Conservation (phyloP, 345 rosid genomes). For the Linum tenue region DNA sequence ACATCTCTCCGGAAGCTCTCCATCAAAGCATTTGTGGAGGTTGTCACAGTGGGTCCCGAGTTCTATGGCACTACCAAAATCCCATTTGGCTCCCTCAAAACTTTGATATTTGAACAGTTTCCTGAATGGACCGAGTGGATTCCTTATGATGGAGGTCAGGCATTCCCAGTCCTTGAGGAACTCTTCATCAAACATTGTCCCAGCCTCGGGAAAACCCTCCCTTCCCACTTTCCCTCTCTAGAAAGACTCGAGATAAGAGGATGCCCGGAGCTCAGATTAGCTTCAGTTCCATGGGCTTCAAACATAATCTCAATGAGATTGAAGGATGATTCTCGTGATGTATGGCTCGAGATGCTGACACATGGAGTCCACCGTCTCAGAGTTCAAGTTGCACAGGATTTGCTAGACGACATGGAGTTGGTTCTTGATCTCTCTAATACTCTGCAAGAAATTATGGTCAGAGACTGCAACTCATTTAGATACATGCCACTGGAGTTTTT, state of each 20-base stretch:
- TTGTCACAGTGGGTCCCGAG: neutral
- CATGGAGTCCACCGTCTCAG: neutral
- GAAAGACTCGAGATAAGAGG: constrained; percentile 4
- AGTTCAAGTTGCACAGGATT: neutral
- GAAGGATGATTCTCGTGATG: neutral
- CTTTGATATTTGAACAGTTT: neutral
- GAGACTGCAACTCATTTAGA: neutral
- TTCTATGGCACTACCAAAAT: neutral
- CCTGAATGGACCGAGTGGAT: constrained; percentile 5
- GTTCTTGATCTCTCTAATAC: neutral
- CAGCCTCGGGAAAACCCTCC: neutral
- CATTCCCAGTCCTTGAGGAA: constrained; percentile 1
- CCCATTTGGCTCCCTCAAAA: constrained; percentile 4
- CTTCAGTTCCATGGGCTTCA: neutral
- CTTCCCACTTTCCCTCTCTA: neutral
- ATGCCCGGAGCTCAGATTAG: neutral
- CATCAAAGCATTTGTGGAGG: neutral
- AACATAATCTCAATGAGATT: neutral
- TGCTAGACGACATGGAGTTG: neutral
- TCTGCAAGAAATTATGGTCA: neutral
- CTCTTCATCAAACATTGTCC: constrained; percentile 1
- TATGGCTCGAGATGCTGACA: neutral
- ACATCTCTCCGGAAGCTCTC: neutral
- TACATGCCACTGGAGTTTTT: neutral
- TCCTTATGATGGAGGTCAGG: neutral